Conservation (phyloP, 371 early-diverging fungal genomes). For the Mortierella sp. region DNA sequence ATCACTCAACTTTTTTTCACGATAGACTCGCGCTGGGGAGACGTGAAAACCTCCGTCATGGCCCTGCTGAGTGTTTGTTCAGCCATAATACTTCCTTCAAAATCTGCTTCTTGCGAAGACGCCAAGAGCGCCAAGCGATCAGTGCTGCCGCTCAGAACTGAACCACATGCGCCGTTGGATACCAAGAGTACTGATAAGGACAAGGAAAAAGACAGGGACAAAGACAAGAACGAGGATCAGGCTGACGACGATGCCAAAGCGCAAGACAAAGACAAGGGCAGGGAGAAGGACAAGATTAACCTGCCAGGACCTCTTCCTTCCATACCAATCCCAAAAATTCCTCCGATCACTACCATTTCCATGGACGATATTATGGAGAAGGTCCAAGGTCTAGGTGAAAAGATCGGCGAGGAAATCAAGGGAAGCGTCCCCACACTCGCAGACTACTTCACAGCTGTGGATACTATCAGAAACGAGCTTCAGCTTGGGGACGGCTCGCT, state of each 20-base stretch:
- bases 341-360: slow-evolving; percentile 21
- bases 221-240: slow-evolving; percentile 2
- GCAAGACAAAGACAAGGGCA: slow-evolving; percentile 3
- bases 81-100: slow-evolving; percentile 24
- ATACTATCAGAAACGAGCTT: slow-evolving; percentile 36
- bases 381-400: slow-evolving; percentile 28
- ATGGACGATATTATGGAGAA: slow-evolving; percentile 45
- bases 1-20: background rate
- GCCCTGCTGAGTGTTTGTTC: slow-evolving; percentile 26
- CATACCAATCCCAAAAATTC: slow-evolving; percentile 40
- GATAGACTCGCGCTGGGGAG: slow-evolving; percentile 47
- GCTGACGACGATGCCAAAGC: slow-evolving; percentile 17
- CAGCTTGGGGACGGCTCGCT: slow-evolving; percentile 51
- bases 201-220: background rate
- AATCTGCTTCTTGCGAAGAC: slow-evolving; percentile 24
- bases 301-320: slow-evolving; percentile 44
- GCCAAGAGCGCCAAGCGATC: slow-evolving; percentile 12
- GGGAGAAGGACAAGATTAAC: slow-evolving; percentile 23
- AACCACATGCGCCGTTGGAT: slow-evolving; percentile 8
- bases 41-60: slow-evolving; percentile 28
- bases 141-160: slow-evolving; percentile 26
- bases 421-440: slow-evolving; percentile 47
- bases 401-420: slow-evolving; percentile 52
- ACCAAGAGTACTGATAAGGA: slow-evolving; percentile 1
- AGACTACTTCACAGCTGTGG: slow-evolving; percentile 40